Evolutionary conservation across 1,284 basidiomycete species (phyloP).

Genomic region (Leccinum huronense): DNA sequence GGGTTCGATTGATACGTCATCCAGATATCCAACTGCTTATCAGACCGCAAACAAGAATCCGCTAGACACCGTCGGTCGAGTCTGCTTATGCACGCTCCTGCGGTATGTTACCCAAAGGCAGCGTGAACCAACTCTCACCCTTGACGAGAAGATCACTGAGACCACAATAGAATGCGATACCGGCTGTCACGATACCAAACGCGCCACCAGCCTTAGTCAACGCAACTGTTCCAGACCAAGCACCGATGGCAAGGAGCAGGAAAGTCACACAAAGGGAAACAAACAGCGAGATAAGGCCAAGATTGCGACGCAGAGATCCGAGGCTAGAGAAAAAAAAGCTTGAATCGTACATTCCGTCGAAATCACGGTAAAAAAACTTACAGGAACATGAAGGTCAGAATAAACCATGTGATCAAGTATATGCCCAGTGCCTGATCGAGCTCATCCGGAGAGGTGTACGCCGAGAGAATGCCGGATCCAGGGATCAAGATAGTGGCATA

Average conservation of each 20-base stretch:
- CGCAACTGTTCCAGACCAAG: conserved; percentile 34
- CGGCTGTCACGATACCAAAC: conserved; percentile 67
- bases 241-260: conserved; percentile 51
- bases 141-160: conserved; percentile 58
- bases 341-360: not conserved
- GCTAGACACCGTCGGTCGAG: not conserved
- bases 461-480: conserved; percentile 53
- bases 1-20: conserved; percentile 1
- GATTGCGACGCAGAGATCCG: conserved; percentile 62
- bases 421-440: conserved; percentile 61
- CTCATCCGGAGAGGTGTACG: conserved; percentile 47
- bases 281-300: conserved; percentile 70
- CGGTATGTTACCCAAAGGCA: conserved; percentile 49
- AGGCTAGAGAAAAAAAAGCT: conserved; percentile 41
- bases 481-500: conserved; percentile 69
- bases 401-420: conserved; percentile 68
- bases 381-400: conserved; percentile 58
- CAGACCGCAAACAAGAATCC: conserved; percentile 12
- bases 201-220: conserved; percentile 60
- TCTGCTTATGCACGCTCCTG: conserved; percentile 14
- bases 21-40: conserved; percentile 2
- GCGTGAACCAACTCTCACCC: conserved; percentile 48
- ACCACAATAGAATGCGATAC: conserved; percentile 68
- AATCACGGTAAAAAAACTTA: conserved; percentile 29
- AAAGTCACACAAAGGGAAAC: conserved; percentile 69